Percentiles rank a stretch among this genome's conserved stretches.
These are phyloP conservation scores for Vigna hirtella DNA, from an alignment of 306 rosid genomes.

Conservation along the genomic window DNA sequence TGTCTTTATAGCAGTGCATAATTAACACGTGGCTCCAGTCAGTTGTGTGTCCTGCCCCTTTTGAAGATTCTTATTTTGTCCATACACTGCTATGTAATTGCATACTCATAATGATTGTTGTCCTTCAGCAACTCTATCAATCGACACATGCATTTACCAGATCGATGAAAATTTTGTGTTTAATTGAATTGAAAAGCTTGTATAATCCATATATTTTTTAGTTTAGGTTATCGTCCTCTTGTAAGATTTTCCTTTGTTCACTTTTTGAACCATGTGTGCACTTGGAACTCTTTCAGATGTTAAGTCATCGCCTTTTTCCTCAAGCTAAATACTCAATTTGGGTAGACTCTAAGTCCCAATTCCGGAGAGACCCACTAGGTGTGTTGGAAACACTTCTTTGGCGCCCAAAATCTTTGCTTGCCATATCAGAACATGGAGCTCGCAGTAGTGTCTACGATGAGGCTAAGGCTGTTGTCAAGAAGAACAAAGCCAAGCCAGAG, in stretches of 20 bases:
- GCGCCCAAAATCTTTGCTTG: conserved; percentile 79
- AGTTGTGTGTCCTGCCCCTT: neutral
- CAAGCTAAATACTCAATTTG: conserved; percentile 89
- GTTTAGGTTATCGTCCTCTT: neutral
- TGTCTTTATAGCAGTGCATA: conserved; percentile 7
- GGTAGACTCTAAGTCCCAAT: conserved; percentile 98
- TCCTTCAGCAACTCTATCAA: conserved; percentile 23
- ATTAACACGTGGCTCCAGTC: conserved; percentile 25
- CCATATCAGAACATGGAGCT: conserved; percentile 98
- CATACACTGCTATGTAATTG: neutral
- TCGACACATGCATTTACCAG: neutral
- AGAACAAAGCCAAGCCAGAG: conserved; percentile 95
- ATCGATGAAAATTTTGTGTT: neutral
- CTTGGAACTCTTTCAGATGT: conserved; percentile 67
- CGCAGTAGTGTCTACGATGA: conserved; percentile 94
- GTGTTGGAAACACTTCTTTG: conserved; percentile 92
- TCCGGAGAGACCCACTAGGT: conserved; percentile 94
- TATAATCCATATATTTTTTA: neutral
- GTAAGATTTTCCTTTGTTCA: conserved; percentile 7
- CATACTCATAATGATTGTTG: conserved; percentile 17
- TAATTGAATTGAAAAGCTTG: neutral
- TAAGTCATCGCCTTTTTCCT: conserved; percentile 95
- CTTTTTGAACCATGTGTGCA: conserved; percentile 33
- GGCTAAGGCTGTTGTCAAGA: conserved; percentile 92
- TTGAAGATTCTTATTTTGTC: conserved; percentile 9